These are phyloP conservation scores for Myxozyma kluyveri DNA, from an alignment of 805 yeast species.

Conservation along the genomic window DNA sequence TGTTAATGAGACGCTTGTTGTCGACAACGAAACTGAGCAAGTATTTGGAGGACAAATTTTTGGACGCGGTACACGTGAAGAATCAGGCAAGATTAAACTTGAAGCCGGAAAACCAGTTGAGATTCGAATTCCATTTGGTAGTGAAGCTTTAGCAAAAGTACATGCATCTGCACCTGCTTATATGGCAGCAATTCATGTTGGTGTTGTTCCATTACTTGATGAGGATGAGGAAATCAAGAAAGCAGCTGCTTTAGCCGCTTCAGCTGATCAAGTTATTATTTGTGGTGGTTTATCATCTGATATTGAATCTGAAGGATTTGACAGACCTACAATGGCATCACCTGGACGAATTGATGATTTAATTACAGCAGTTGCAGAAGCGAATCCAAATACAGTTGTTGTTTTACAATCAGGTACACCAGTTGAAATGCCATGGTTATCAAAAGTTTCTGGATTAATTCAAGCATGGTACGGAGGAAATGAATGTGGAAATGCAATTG, in stretches of 20 bases:
- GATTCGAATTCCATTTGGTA: slow-evolving; percentile 51
- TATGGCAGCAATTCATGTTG: background rate
- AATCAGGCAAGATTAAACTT: slow-evolving; percentile 41
- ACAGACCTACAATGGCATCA: slow-evolving; percentile 49
- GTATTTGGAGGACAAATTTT: slow-evolving; percentile 50
- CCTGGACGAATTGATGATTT: slow-evolving; percentile 51
- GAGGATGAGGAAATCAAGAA: slow-evolving; percentile 9
- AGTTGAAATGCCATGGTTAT: slow-evolving; percentile 55
- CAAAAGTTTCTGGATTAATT: slow-evolving; percentile 44
- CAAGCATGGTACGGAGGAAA: slow-evolving; percentile 59
- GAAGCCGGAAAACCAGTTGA: slow-evolving; percentile 48
- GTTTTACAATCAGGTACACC: slow-evolving; percentile 64
- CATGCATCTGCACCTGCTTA: no score
- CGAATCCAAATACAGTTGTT: slow-evolving; percentile 51
- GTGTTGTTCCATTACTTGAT: slow-evolving; percentile 1
- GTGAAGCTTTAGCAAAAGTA: slow-evolving; percentile 45
- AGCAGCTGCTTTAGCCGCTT: slow-evolving; percentile 51
- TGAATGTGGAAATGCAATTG: slow-evolving; percentile 56
- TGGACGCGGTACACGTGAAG: slow-evolving; percentile 56
- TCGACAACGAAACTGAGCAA: slow-evolving; percentile 57
- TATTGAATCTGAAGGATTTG: slow-evolving; percentile 61
- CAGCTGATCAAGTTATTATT: slow-evolving; percentile 52
- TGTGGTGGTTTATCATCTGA: slow-evolving; percentile 52
- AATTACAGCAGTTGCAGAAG: slow-evolving; percentile 46
- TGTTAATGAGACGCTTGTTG: slow-evolving; percentile 51